Evolutionary conservation across 495 filamentous ascomycete genomes (phyloP).

Genomic region (Hyaloscypha bicolor): DNA sequence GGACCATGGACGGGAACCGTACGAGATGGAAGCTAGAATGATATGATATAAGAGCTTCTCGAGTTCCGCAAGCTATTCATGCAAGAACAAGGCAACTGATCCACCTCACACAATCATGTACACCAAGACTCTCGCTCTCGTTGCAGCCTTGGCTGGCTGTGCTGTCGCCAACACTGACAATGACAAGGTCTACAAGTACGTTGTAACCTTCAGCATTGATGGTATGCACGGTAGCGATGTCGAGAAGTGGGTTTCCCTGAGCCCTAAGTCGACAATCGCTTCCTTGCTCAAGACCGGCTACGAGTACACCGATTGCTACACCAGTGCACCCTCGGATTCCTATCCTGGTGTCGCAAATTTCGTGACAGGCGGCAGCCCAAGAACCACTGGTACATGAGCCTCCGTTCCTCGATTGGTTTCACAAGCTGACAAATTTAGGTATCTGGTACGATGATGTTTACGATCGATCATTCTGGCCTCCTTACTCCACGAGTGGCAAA

Average conservation of each 20-base stretch:
- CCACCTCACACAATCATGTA: constrained; percentile 8
- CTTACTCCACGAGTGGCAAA: constrained; percentile 21
- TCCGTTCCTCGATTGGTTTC: not conserved
- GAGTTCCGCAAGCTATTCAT: not conserved
- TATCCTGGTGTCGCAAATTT: constrained; percentile 37
- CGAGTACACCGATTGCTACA: constrained; percentile 36
- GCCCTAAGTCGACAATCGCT: constrained; percentile 36
- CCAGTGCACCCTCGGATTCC: constrained; percentile 39
- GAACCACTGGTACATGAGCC: constrained; percentile 31
- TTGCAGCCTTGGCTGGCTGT: constrained; percentile 2
- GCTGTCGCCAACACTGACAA: constrained; percentile 4
- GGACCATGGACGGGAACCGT: too few species aligned
- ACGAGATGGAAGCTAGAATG: too few species aligned
- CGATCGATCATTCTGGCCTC: constrained; percentile 35
- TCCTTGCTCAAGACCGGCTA: constrained; percentile 34
- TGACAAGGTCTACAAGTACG: constrained; percentile 35
- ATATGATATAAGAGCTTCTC: too few species aligned
- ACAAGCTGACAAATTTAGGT: not conserved
- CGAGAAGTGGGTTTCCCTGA: constrained; percentile 33
- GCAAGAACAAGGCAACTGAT: not conserved
- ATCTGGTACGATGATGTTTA: constrained; percentile 43
- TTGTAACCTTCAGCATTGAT: constrained; percentile 36
- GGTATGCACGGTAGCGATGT: constrained; percentile 35
- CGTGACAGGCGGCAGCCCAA: constrained; percentile 37
- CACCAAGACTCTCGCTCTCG: constrained; percentile 11